Percentiles rank a stretch among this genome's conserved stretches.
Evolutionary conservation across 108 stramenopile genomes (phyloP).

Genomic region (Cyclotella sp.): DNA sequence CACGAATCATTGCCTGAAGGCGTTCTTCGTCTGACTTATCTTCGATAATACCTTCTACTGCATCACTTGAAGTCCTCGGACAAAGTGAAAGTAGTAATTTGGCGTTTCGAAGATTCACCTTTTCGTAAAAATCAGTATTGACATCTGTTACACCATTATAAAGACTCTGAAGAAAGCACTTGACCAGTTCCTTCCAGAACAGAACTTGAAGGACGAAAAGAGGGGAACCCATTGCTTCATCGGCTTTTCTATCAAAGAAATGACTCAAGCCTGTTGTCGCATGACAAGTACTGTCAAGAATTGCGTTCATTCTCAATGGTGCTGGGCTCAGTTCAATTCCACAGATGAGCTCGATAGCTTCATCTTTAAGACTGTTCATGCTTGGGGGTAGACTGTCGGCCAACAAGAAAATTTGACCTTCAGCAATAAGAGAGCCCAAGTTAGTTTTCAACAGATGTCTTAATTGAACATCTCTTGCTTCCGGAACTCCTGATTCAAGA

Average conservation of each 20-base stretch:
- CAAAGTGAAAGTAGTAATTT: conserved; percentile 30
- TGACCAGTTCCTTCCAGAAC: conserved; percentile 43
- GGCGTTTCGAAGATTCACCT: conserved; percentile 20
- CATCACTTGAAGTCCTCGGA: neutral
- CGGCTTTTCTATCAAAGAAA: conserved; percentile 24
- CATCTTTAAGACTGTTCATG: conserved; percentile 22
- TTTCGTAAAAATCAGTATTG: neutral
- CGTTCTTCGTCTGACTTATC: conserved; percentile 25
- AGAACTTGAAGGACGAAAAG: conserved; percentile 14
- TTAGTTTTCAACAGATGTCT: conserved; percentile 3
- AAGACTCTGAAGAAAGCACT: conserved; percentile 23
- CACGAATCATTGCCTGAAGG: conserved; percentile 47
- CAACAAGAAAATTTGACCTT: conserved; percentile 47
- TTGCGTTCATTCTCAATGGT: conserved; percentile 6
- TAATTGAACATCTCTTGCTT: conserved; percentile 11
- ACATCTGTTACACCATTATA: neutral
- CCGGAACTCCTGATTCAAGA: neutral
- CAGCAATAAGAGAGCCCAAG: conserved; percentile 19
- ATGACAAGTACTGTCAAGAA: conserved; percentile 18
- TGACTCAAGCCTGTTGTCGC: conserved; percentile 23
- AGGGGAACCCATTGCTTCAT: conserved; percentile 18
- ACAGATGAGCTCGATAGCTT: conserved; percentile 23
- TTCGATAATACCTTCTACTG: conserved; percentile 17
- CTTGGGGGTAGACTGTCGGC: conserved; percentile 1
- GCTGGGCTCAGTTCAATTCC: neutral